Evolutionary conservation across 2,329 filamentous ascomycete species (phyloP).

Genomic region (Cylindrodendrum hubeiense): DNA sequence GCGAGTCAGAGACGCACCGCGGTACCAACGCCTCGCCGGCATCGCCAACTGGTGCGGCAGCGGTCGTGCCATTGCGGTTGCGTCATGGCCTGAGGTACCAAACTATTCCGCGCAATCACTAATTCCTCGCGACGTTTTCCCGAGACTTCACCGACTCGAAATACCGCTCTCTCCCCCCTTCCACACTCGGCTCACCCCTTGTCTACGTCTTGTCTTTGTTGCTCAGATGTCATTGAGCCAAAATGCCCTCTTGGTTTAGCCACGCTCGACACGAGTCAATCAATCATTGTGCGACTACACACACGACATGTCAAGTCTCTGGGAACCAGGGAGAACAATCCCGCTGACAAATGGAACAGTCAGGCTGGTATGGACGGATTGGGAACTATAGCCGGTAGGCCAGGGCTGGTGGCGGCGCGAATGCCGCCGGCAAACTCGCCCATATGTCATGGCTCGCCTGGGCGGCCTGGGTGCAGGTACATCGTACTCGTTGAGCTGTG

Average conservation of each 20-base stretch:
- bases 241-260: conserved; percentile 16
- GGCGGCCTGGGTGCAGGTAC: conserved; percentile 29
- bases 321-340: conserved; percentile 9
- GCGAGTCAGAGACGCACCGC: background rate
- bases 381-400: conserved; percentile 36
- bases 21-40: conserved; percentile 10
- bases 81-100: conserved; percentile 33
- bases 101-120: conserved; percentile 26
- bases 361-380: conserved; percentile 35
- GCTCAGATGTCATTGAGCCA: conserved; percentile 14
- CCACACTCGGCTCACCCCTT: conserved; percentile 24
- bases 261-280: conserved; percentile 28
- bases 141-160: conserved; percentile 47
- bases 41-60: conserved; percentile 7
- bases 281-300: conserved; percentile 18
- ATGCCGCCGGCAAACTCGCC: conserved; percentile 40
- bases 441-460: conserved; percentile 34
- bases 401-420: conserved; percentile 34
- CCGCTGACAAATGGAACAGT: conserved; percentile 42
- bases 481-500: conserved; percentile 26
- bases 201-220: conserved; percentile 10
- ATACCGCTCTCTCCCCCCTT: conserved; percentile 29
- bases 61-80: conserved; percentile 19
- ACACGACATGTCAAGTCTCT: conserved; percentile 16
- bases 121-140: conserved; percentile 38